Evolutionary conservation across 106 monocot species (phyloP).

Genomic region (Acorus gramineus): DNA sequence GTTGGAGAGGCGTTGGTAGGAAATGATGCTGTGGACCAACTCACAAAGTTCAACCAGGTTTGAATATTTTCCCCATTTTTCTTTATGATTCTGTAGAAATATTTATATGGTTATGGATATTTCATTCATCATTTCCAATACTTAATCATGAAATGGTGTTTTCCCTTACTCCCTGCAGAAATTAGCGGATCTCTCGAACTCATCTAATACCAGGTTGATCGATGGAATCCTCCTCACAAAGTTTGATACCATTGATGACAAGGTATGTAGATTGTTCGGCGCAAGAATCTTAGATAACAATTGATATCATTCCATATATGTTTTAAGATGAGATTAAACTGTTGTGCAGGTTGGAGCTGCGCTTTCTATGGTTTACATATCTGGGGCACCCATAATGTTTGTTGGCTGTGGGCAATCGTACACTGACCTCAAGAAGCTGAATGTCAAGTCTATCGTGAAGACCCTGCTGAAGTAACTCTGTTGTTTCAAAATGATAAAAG

Average conservation of each 20-base stretch:
- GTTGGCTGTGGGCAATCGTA: constrained; percentile 98
- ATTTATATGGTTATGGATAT: neutral
- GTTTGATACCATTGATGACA: constrained; percentile 97
- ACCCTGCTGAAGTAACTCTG: constrained; percentile 60
- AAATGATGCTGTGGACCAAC: constrained; percentile 97
- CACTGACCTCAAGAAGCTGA: constrained; percentile 97
- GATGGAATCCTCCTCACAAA: constrained; percentile 98
- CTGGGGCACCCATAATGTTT: constrained; percentile 95
- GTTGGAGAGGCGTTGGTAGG: constrained; percentile 97
- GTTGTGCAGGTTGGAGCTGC: constrained; percentile 78
- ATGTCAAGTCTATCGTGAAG: constrained; percentile 94
- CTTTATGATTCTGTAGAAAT: no score
- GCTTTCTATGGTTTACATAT: constrained; percentile 96
- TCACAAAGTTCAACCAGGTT: constrained; percentile 92
- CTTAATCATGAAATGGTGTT: neutral
- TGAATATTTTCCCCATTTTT: neutral
- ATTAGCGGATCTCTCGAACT: constrained; percentile 70
- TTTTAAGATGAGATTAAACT: neutral
- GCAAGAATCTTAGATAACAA: no score
- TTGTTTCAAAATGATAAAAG: neutral
- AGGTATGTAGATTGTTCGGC: constrained; percentile 29
- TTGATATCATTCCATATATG: neutral
- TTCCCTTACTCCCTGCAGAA: constrained; percentile 38
- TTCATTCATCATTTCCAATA: neutral
- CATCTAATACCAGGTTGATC: constrained; percentile 74